Base-by-base conservation (phyloP, 441 rosid species). In the Kokia cookei region DNA sequence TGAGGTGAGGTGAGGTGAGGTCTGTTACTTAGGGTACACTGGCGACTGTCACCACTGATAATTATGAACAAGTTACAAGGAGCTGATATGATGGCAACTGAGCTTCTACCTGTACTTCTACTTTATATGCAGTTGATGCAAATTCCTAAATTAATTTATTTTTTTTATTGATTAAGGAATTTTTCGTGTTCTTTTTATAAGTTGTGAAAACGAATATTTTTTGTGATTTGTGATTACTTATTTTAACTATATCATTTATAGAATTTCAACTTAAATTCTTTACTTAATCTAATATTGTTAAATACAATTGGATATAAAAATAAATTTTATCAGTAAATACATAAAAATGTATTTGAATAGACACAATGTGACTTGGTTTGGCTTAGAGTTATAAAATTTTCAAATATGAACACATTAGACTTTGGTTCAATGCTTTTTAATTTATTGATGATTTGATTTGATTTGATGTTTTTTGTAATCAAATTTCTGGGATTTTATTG, bases 11-110 rank as follows among this genome's bases (percentile, higher is more conserved):
- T 50, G 19, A 2, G 11, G 45, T 50, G 8, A 13, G 19, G 8
- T 15, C 40, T 43, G 32, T 50, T 22, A 47, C 32, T 29, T 29
- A 2, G 74, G 40, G 47, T 55, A 71, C 75, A 50, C 17, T 57
- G 75, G 79, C 76, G 73, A 77, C 69, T 29, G 75, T 62, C 80
- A 54, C 63, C 75, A 60, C 48, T 74, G 71, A 73, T 62, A 50
- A 6, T 67, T 22, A 50, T 67, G 70, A 48, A 54, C 47, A 37
- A 60, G 70, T 32, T 32, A 4, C 35, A 32, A 62, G 51, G 63
- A 7, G 35, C 35, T 11, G 37, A 48, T 32, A 69, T 58, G 65
- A 73, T 55, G 42, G 62, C 15, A 72, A 72, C 72, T n/a, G 15
- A 63, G 45, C 66, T 27, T 15, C 47, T 43, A 68, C 3, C 60